Percentiles rank a stretch among this genome's conserved stretches.
Evolutionary conservation across 129 eudicot species (phyloP).

Genomic region (Heracleum sosnowskyi): DNA sequence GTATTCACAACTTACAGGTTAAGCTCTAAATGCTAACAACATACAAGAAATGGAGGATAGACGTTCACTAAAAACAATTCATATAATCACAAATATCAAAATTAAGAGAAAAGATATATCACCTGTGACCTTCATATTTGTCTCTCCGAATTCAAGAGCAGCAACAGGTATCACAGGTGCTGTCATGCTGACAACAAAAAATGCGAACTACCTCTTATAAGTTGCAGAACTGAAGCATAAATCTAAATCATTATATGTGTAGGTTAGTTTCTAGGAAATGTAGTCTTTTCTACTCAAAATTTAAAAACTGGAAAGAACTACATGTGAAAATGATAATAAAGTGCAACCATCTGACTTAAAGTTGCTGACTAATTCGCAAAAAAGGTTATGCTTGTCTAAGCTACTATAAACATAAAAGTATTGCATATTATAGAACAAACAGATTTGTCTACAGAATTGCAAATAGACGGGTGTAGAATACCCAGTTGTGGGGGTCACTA

Average conservation of each 20-base stretch:
- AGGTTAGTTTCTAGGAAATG: not conserved
- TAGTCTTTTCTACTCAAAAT: not conserved
- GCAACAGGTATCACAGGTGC: conserved; percentile 69
- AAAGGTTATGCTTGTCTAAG: not conserved
- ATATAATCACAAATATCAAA: not conserved
- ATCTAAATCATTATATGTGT: not conserved
- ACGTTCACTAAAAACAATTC: not conserved
- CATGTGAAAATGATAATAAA: not conserved
- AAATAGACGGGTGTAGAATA: conserved; percentile 19
- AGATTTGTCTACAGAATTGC: not conserved
- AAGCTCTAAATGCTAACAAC: not conserved
- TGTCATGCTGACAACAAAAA: conserved; percentile 56
- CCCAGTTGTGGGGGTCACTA: conserved; percentile 94
- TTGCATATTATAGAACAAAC: not conserved
- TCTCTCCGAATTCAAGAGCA: conserved; percentile 67
- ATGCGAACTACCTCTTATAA: not conserved
- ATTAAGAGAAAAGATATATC: not conserved
- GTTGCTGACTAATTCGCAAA: not conserved
- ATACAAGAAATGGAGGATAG: conserved; percentile 4
- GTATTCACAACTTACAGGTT: not conserved
- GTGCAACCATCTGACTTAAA: not conserved
- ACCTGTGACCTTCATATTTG: conserved; percentile 75
- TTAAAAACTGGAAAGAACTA: not conserved
- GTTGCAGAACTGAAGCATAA: not conserved
- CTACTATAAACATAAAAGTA: not conserved